Percentiles rank a stretch among this genome's conserved stretches.
Conservation (phyloP, 1,139 yeast species). For the Starmera stellimalicola region DNA sequence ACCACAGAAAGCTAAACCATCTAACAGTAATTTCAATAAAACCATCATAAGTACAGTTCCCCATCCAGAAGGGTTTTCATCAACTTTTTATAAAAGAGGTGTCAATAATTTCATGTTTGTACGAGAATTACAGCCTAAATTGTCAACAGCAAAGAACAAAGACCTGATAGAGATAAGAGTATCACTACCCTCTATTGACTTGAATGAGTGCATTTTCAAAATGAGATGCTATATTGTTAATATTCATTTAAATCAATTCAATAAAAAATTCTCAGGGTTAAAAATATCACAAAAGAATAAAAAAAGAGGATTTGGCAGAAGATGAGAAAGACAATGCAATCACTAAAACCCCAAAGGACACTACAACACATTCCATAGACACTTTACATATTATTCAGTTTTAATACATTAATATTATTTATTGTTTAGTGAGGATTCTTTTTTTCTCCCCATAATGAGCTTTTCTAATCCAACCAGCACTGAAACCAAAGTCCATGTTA, state of each 20-base stretch:
- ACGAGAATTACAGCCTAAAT: slow-evolving; percentile 32
- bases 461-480: no score
- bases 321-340: no score
- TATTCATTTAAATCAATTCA: slow-evolving; percentile 28
- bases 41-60: slow-evolving; percentile 4
- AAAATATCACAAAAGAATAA: slow-evolving; percentile 7
- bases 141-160: slow-evolving; percentile 27
- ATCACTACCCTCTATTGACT: slow-evolving; percentile 21
- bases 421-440: no score
- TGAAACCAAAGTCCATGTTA: no score
- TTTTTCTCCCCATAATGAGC: no score
- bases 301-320: slow-evolving; percentile 1
- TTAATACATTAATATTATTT: no score
- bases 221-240: slow-evolving; percentile 26
- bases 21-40: neutral
- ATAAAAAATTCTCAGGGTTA: slow-evolving; percentile 19
- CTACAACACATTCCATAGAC: no score
- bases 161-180: slow-evolving; percentile 22
- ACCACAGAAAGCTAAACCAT: slow-evolving; percentile 6
- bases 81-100: slow-evolving; percentile 34
- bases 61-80: slow-evolving; percentile 34
- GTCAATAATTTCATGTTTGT: slow-evolving; percentile 35
- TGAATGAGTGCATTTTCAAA: slow-evolving; percentile 7
- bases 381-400: no score
- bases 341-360: no score